A percentile compares a stretch with the other conserved stretches of the same genome.
Conservation (phyloP, 768 basidiomycete genomes). For the Boletus rubescentipes region DNA sequence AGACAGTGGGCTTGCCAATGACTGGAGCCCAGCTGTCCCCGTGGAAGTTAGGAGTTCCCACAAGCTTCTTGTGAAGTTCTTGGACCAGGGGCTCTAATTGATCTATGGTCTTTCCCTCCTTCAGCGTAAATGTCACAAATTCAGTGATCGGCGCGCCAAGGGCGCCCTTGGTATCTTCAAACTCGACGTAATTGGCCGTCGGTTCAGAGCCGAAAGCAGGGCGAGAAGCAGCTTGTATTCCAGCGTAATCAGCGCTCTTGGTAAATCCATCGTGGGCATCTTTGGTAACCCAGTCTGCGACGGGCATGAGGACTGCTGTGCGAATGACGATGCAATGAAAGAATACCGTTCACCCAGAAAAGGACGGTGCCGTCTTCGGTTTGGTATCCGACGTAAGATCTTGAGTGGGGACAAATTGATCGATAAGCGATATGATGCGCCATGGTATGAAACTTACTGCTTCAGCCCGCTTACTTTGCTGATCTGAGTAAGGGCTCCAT, state of each 20-base stretch:
- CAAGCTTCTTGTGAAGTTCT: constrained; percentile 21
- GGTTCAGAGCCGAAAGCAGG: constrained; percentile 21
- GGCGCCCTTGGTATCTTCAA: constrained; percentile 18
- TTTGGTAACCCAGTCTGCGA: constrained; percentile 29
- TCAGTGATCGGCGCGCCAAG: constrained; percentile 32
- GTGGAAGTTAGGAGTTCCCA: constrained; percentile 22
- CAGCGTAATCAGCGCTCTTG: constrained; percentile 7
- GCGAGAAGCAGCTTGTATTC: background rate
- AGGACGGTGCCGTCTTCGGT: constrained; percentile 25
- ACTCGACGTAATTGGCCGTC: constrained; percentile 19
- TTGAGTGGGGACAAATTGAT: constrained; percentile 7
- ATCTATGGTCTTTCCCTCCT: constrained; percentile 19
- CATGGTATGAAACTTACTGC: constrained; percentile 12
- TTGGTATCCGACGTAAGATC: constrained; percentile 31
- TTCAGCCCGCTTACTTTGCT: constrained; percentile 18
- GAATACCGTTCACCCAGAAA: constrained; percentile 28
- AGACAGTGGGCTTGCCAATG: constrained; percentile 16
- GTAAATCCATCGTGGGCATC: constrained; percentile 14
- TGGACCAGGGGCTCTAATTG: constrained; percentile 23
- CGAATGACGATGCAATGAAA: background rate
- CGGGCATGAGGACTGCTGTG: constrained; percentile 1
- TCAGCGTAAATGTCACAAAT: constrained; percentile 35
- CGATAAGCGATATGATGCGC: constrained; percentile 5
- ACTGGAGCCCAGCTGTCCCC: constrained; percentile 32
- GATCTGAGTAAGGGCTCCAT: constrained; percentile 6